These are phyloP conservation scores for Annulohypoxylon nitens DNA, from an alignment of 495 filamentous ascomycete species.

Conservation along the genomic window DNA sequence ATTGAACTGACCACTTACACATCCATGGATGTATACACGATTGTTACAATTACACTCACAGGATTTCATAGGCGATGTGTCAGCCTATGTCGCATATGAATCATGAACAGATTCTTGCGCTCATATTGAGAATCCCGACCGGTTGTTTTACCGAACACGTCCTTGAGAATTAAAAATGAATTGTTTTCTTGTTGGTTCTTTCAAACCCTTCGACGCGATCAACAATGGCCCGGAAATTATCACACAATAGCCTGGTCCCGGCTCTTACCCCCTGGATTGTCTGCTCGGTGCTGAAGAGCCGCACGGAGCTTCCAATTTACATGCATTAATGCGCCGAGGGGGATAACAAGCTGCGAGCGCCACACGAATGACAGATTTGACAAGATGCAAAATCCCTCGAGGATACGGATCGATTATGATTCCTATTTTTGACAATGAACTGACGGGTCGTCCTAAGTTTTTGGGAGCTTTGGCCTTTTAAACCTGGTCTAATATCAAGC, in stretches of 20 bases:
- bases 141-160: conserved; percentile 1
- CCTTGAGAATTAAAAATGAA: neutral
- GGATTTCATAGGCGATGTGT: conserved; percentile 8
- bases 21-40: neutral
- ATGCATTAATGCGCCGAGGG: conserved; percentile 39
- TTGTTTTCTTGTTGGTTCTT: neutral
- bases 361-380: conserved; percentile 27
- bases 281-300: conserved; percentile 22
- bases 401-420: conserved; percentile 15
- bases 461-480: conserved; percentile 5
- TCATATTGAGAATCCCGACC: neutral
- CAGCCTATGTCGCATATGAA: conserved; percentile 14
- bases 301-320: conserved; percentile 43
- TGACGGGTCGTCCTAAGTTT: neutral
- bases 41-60: neutral
- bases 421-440: conserved; percentile 16
- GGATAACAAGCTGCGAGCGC: conserved; percentile 33
- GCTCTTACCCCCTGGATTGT: conserved; percentile 31
- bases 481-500: conserved; percentile 39
- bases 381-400: conserved; percentile 1
- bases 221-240: conserved; percentile 38
- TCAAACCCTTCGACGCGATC: conserved; percentile 14
- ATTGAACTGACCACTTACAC: neutral
- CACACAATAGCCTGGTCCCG: conserved; percentile 27
- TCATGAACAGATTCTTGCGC: conserved; percentile 4